Evolutionary conservation across 805 yeast genomes (phyloP).

Genomic region (Pichia cabralensis): DNA sequence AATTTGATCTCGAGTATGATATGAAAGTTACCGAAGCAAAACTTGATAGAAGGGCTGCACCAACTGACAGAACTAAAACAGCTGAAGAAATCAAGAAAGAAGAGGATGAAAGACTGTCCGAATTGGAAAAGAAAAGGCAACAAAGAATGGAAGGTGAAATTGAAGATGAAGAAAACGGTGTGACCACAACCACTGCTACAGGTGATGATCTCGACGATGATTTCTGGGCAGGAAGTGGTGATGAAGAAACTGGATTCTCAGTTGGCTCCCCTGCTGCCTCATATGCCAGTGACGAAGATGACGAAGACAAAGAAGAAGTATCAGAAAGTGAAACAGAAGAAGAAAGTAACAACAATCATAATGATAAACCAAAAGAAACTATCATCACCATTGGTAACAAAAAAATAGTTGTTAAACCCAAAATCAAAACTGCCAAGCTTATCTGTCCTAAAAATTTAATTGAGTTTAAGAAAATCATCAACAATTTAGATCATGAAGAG

Average conservation of each 20-base stretch:
- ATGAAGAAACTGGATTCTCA: slow-evolving; percentile 33
- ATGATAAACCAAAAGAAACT: slow-evolving; percentile 8
- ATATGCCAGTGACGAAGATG: slow-evolving; percentile 26
- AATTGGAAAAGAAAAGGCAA: slow-evolving; percentile 57
- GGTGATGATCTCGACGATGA: slow-evolving; percentile 66
- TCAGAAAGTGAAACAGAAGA: slow-evolving; percentile 22
- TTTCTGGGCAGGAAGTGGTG: slow-evolving; percentile 54
- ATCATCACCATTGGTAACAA: slow-evolving; percentile 28
- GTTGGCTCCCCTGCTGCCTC: slow-evolving; percentile 35
- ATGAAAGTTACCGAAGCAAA: slow-evolving; percentile 55
- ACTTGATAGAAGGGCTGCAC: slow-evolving; percentile 67
- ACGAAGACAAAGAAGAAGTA: slow-evolving; percentile 28
- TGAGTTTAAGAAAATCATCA: slow-evolving; percentile 30
- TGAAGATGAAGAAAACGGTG: slow-evolving; percentile 26
- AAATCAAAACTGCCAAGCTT: slow-evolving; percentile 10
- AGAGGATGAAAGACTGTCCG: slow-evolving; percentile 46
- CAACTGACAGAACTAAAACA: slow-evolving; percentile 74
- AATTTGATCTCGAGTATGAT: slow-evolving; percentile 47
- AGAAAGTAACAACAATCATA: slow-evolving; percentile 18
- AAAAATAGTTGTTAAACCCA: slow-evolving; percentile 17
- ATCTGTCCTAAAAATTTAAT: slow-evolving; percentile 42
- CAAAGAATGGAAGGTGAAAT: slow-evolving; percentile 65
- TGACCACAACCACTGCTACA: slow-evolving; percentile 29
- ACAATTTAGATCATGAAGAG: slow-evolving; percentile 28
- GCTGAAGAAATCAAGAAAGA: slow-evolving; percentile 59